Base-by-base conservation (phyloP, 2,329 filamentous ascomycete species). In the Septoria linicola region DNA sequence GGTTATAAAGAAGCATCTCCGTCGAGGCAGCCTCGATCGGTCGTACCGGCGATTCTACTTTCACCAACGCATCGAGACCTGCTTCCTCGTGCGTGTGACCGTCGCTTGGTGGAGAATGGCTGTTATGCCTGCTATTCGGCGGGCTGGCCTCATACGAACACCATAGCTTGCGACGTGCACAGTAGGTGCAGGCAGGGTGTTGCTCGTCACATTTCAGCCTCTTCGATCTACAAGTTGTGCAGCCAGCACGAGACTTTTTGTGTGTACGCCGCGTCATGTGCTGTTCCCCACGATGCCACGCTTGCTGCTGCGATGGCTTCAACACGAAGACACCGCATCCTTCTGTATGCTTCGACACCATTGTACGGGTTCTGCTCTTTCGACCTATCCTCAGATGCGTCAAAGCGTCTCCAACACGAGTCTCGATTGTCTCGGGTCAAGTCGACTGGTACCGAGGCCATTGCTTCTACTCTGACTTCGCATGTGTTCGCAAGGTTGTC, bases 191-290 rank as follows among this genome's bases (percentile, higher is more conserved):
- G 3, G 34, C 14, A 2, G 52, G 52, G 7, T 31, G 31, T 34
- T 41, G 37, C 32, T 54, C 52, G 40, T 54, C 52, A 27, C 52
- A 54, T 30, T 50, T 50, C 13, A 54, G 36, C 49, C 57, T 49
- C 43, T 58, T 58, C 25, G 39, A 23, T 27, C 50, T 56, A 45
- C 55, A 58, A 8, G 39, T 36, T 3, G 43, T 31, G 41, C 55
- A 58, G 16, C 55, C 55, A 8, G 48, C 50, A 11, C 56, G 56
- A 27, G 56, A 58, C 49, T 53, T 58, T 39, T 43, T 49, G 31
- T 53, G 51, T n/a, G 51, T 20, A 6, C 51, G 51, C 30, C 51
- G 35, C 11, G 39, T 42, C 16, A 31, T 16, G 20, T 53, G 30
- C n/a, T 25, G 49, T 13, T 41, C 41, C 13, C 17, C 21, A 23